These are phyloP conservation scores for Gnetum montanum DNA, from an alignment of 75 land plant species.

Conservation along the genomic window DNA sequence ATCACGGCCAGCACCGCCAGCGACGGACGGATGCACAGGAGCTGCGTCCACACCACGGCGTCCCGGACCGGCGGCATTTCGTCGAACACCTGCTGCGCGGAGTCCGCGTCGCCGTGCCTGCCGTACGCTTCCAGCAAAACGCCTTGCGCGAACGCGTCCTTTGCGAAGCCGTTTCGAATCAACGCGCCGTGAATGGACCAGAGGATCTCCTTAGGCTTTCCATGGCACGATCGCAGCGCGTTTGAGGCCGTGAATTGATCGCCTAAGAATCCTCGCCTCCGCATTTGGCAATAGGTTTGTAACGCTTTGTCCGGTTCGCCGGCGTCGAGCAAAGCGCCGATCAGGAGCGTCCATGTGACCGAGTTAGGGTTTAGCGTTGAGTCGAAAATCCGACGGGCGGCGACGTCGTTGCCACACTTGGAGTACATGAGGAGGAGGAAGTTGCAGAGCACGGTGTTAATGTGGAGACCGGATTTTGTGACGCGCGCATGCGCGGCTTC, in stretches of 20 bases:
- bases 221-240: too few relatives aligned
- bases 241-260: too few relatives aligned
- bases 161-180: slow-evolving; percentile 15
- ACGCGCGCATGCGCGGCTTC: slow-evolving; percentile 32
- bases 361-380: slow-evolving; percentile 10
- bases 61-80: slow-evolving; percentile 34
- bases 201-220: too few relatives aligned
- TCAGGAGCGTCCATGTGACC: slow-evolving; percentile 52
- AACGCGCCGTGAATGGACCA: slow-evolving; percentile 26
- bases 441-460: slow-evolving; percentile 24
- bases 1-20: too few relatives aligned
- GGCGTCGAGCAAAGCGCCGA: slow-evolving; percentile 35
- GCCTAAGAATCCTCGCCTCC: too few relatives aligned
- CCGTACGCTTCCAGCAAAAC: slow-evolving; percentile 39
- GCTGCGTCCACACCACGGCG: slow-evolving; percentile 42
- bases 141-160: slow-evolving; percentile 23
- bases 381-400: slow-evolving; percentile 37
- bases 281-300: slow-evolving; percentile 15
- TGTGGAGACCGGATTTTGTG: slow-evolving; percentile 32
- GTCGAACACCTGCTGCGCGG: slow-evolving; percentile 37
- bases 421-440: slow-evolving; percentile 52
- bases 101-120: slow-evolving; percentile 14
- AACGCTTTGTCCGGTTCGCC: slow-evolving; percentile 30
- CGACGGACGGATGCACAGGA: too few relatives aligned
- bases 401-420: slow-evolving; percentile 22